These are phyloP conservation scores for Nigrograna mackinnonii DNA, from an alignment of 2,329 filamentous ascomycete genomes.

Conservation along the genomic window DNA sequence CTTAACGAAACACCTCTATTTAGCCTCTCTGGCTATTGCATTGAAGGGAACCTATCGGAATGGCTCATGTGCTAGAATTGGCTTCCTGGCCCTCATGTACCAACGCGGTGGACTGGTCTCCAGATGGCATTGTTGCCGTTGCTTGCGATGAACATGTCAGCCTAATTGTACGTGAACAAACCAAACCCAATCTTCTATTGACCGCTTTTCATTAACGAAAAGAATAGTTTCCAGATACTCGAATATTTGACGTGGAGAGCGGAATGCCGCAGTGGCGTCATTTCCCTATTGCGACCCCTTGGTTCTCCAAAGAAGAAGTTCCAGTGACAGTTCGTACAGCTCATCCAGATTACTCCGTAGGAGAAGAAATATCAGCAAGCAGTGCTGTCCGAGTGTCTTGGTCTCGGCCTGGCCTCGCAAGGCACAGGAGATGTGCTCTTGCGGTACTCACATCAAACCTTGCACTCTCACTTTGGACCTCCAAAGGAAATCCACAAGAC, in stretches of 20 bases:
- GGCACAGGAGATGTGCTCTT: constrained; percentile 57
- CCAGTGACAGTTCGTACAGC: constrained; percentile 50
- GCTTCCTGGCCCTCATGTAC: constrained; percentile 54
- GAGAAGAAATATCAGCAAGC: constrained; percentile 61
- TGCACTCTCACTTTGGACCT: constrained; percentile 60
- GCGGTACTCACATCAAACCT: constrained; percentile 61
- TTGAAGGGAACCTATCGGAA: constrained; percentile 13
- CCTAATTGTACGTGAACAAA: constrained; percentile 49
- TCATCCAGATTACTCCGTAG: constrained; percentile 56
- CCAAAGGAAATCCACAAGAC: constrained; percentile 45
- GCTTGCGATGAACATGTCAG: constrained; percentile 60
- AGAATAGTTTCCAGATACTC: constrained; percentile 36
- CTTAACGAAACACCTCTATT: too few species aligned
- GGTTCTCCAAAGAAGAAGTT: constrained; percentile 56
- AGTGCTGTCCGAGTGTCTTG: constrained; percentile 55
- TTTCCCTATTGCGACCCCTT: constrained; percentile 51
- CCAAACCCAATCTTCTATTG: background rate
- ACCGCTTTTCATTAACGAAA: background rate
- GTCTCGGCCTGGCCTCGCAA: constrained; percentile 60
- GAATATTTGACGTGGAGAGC: constrained; percentile 27
- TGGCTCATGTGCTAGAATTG: constrained; percentile 39
- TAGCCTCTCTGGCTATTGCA: too few species aligned
- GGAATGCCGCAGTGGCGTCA: constrained; percentile 39
- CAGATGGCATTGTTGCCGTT: constrained; percentile 61
- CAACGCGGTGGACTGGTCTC: constrained; percentile 62